Percentiles rank a stretch among this genome's conserved stretches.
phyloP scores from a whole-genome alignment of 306 rosid species.

The Datisca glomerata region DNA sequence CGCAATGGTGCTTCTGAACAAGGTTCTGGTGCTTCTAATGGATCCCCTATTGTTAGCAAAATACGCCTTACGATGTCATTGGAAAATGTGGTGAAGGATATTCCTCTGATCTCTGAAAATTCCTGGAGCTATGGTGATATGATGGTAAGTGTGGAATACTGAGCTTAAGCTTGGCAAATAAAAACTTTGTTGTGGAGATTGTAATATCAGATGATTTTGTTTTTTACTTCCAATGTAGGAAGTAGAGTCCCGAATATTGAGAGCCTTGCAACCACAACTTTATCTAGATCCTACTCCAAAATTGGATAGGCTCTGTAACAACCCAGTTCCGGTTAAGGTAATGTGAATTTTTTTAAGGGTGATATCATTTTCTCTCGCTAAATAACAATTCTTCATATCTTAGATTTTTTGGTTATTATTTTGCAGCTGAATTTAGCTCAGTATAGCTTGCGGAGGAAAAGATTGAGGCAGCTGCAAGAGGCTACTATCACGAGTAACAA shows the following conservation, averaged over 20 bases:
- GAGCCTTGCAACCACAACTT: slow-evolving; percentile 82
- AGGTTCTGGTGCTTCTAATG: slow-evolving; percentile 41
- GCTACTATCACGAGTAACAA: slow-evolving; percentile 49
- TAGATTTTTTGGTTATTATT: slow-evolving; percentile 18
- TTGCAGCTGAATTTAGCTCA: slow-evolving; percentile 61
- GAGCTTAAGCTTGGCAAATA: slow-evolving; percentile 11
- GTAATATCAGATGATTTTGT: slow-evolving; percentile 14
- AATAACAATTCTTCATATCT: slow-evolving; percentile 18
- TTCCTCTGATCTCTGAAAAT: slow-evolving; percentile 67
- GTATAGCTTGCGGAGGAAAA: slow-evolving; percentile 46
- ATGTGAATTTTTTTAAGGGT: slow-evolving; percentile 13
- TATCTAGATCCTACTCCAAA: slow-evolving; percentile 74
- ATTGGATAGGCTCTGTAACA: slow-evolving; percentile 61
- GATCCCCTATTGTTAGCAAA: slow-evolving; percentile 44
- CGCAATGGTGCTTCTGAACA: slow-evolving; percentile 54
- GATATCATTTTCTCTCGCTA: too few species aligned
- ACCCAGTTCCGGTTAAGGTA: slow-evolving; percentile 63
- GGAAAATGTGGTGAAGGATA: slow-evolving; percentile 96
- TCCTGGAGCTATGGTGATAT: slow-evolving; percentile 97
- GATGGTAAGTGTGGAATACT: slow-evolving; percentile 49
- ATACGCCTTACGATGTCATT: slow-evolving; percentile 78
- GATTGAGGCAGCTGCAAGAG: slow-evolving; percentile 69
- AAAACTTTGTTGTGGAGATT: slow-evolving; percentile 10
- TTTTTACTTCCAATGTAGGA: slow-evolving; percentile 38
- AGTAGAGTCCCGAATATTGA: slow-evolving; percentile 74